Conservation (phyloP, 257 asterid genomes). For the Prunella vulgaris region DNA sequence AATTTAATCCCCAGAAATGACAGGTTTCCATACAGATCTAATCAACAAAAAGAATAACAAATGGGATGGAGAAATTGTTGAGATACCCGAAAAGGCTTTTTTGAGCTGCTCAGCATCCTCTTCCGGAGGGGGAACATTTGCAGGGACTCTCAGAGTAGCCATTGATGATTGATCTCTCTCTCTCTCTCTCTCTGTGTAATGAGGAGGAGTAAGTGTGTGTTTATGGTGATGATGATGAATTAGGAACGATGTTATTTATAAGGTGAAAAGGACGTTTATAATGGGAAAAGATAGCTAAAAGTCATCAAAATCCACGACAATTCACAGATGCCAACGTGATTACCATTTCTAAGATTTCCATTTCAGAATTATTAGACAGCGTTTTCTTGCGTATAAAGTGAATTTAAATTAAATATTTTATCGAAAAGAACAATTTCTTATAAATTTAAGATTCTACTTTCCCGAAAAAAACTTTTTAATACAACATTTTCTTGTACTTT, state of each 20-base stretch:
- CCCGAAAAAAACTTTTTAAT: too few species aligned
- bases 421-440: too few species aligned
- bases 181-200: neutral
- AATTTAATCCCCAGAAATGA: neutral
- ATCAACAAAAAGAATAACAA: neutral
- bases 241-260: neutral
- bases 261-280: conserved; percentile 5
- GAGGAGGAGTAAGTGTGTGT: neutral
- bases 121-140: conserved; percentile 59
- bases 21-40: conserved; percentile 9
- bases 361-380: neutral
- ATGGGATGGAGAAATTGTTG: neutral
- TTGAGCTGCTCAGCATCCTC: conserved; percentile 68
- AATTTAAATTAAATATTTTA: too few species aligned
- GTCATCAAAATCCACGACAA: conserved; percentile 11
- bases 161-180: conserved; percentile 39
- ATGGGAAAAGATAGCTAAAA: neutral
- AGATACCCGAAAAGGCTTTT: conserved; percentile 71
- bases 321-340: conserved; percentile 20
- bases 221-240: conserved; percentile 14
- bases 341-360: neutral
- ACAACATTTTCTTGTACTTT: too few species aligned
- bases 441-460: too few species aligned
- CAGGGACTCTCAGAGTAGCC: conserved; percentile 74
- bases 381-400: too few species aligned